Conservation (phyloP, 1,284 basidiomycete species). For the Ceratobasidium sp. region DNA sequence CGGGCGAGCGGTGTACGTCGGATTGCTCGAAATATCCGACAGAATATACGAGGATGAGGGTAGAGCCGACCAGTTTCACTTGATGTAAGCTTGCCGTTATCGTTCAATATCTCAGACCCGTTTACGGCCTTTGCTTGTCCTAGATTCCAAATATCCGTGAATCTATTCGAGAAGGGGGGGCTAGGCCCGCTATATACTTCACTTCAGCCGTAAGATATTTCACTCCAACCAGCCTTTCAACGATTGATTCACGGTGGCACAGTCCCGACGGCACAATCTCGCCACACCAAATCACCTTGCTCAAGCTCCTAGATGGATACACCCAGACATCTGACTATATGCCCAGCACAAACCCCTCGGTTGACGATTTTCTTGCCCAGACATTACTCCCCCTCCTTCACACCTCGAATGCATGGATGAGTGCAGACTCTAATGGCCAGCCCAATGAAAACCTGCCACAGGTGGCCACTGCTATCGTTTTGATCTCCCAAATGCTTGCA, state of each 20-base stretch:
- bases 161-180: slow-evolving; percentile 56
- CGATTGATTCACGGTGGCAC: slow-evolving; percentile 40
- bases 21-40: slow-evolving; percentile 58
- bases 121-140: slow-evolving; percentile 47
- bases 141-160: slow-evolving; percentile 59
- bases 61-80: slow-evolving; percentile 8
- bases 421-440: not conserved
- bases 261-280: slow-evolving; percentile 79
- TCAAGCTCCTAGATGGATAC: slow-evolving; percentile 86
- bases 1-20: slow-evolving; percentile 70
- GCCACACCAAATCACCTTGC: slow-evolving; percentile 83
- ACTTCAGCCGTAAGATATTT: slow-evolving; percentile 56
- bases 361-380: not conserved
- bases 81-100: slow-evolving; percentile 43
- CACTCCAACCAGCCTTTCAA: not conserved
- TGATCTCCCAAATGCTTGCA: slow-evolving; percentile 67
- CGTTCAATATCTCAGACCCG: slow-evolving; percentile 40
- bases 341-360: not conserved
- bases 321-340: slow-evolving; percentile 59
- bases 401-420: slow-evolving; percentile 19
- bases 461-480: slow-evolving; percentile 80
- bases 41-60: slow-evolving; percentile 43
- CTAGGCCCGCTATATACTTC: slow-evolving; percentile 55
- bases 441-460: slow-evolving; percentile 72
- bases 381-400: not conserved